Conservation (phyloP, 371 early-diverging fungal species). For the Umbelopsis sp. region DNA sequence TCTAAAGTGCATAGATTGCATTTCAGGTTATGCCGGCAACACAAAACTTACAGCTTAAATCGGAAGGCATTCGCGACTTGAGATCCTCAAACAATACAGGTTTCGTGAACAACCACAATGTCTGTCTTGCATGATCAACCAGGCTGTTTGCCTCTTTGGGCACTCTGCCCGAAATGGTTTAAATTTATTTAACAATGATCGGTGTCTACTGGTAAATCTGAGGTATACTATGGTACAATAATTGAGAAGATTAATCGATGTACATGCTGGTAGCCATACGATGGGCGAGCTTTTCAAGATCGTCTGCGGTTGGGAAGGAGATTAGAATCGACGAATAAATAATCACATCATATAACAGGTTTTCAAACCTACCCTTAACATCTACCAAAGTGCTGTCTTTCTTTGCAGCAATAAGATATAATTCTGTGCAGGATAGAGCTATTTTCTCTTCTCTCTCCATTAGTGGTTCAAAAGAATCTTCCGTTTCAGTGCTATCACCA, state of each 20-base stretch:
- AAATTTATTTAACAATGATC: no score
- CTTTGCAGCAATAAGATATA: slow-evolving; percentile 64
- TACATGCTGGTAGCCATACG: slow-evolving; percentile 15
- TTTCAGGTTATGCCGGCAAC: no score
- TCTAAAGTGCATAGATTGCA: no score
- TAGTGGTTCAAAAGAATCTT: slow-evolving; percentile 22
- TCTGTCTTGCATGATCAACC: no score
- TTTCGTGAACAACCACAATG: no score
- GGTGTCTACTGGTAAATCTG: no score
- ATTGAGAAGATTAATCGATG: slow-evolving; percentile 4
- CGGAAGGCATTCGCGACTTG: neutral
- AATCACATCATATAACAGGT: no score
- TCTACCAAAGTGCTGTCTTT: slow-evolving; percentile 64
- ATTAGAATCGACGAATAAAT: neutral
- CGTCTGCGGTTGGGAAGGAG: neutral
- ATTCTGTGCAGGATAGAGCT: slow-evolving; percentile 37
- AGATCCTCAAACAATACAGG: no score
- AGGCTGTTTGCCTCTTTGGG: no score
- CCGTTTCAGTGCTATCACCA: slow-evolving; percentile 18
- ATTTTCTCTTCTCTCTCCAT: slow-evolving; percentile 1
- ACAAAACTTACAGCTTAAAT: neutral
- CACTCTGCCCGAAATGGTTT: no score
- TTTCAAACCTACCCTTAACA: slow-evolving; percentile 50
- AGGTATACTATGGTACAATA: slow-evolving; percentile 7
- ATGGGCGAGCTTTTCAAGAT: slow-evolving; percentile 10